Evolutionary conservation across 1,139 yeast genomes (phyloP), one percentile per base, ranked within the genome.

Genomic region (Eremothecium gossypii): DNA sequence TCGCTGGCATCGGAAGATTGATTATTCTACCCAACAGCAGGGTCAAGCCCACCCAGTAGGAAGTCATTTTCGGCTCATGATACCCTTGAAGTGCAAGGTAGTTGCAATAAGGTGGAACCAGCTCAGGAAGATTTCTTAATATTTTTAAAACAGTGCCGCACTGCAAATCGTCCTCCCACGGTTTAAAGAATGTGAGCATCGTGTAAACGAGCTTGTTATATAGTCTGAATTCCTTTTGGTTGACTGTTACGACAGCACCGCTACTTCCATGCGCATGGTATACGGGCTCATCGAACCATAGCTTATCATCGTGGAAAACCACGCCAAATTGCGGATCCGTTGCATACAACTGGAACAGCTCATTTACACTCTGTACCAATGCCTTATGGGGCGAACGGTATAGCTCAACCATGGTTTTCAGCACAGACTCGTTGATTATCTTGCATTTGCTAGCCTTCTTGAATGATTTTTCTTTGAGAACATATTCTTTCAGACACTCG

Each of bases 21-120:
- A 83, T 69, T 8, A 83, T 68, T 45, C 76, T 73, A 1, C 79
- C 71, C 41, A 82, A 66, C 7, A 86, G 63, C 26, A 81, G 66
- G 1, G 86, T 74, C 60, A 76, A 81, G 8, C 91, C 82, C 30
- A 87, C 68, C 89, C 95, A 89, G 67, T 83, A 85, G 5, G 89
- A 78, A 1, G 93, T 69, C 45, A 81, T 66, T 38, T 77, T 73
- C 1, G 95, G 93, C 43, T 81, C 89, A 61, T 67, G 86, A 46
- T 69, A 71, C 36, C 77, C 84, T 46, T 74, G 74, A 30, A 75
- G 70, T 3, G 74, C 70, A 27, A 79, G 56, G 62, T 77, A 73
- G 40, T 74, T 69, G 59, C 77, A 70, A 50, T 83, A 89, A 1
- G 89, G 84, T 1, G 87, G 77, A 1, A 85, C 71, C 30, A 91